Base-by-base conservation (phyloP, 2,329 filamentous ascomycete genomes). In the Phaeosphaeriaceae sp. region DNA sequence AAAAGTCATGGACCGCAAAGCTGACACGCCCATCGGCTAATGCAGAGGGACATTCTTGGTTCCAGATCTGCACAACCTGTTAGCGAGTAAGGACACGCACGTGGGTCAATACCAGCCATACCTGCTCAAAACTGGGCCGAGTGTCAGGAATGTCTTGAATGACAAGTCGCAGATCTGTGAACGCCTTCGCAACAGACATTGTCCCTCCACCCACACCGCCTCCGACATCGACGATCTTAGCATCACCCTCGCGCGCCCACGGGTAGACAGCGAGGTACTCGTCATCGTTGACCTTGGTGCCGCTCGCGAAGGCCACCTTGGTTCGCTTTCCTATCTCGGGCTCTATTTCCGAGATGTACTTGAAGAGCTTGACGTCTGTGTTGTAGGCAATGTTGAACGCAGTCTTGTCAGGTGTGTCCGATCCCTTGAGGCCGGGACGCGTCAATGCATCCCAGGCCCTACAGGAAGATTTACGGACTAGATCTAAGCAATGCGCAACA, bases 71-170 rank as follows among this genome's bases (percentile, higher is more conserved):
- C 4, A 18, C 4, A 6, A 20, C 11, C 6, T 13, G 16, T 37
- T 37, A 37, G 35, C 28, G 18, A 18, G 17, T 13, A 30, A 32
- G 20, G n/a, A n/a, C n/a, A n/a, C n/a, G n/a, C n/a, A n/a, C n/a
- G 9, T 35, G 32, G n/a, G 5, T 3, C 32, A 13, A 43, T n/a
- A n/a, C n/a, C n/a, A n/a, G n/a, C n/a, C 42, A 4, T 39, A 46
- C 43, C 21, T 23, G 38, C 18, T 46, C 43, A 29, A 46, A 46
- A 21, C 20, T 39, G n/a, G 43, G 33, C 12, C 30, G 33, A 5
- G 43, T 38, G 21, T 46, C 43, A 15, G 43, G 43, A 29, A 46
- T 46, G 17, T 46, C 43, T 39, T 46, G 43, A 1, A 46, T 34
- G 13, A 46, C 43, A 18, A 46, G 33, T 29, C n/a, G 9, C 7